phyloP scores from a whole-genome alignment of 2,329 filamentous ascomycete genomes.

The Aspergillus fumigatus region DNA sequence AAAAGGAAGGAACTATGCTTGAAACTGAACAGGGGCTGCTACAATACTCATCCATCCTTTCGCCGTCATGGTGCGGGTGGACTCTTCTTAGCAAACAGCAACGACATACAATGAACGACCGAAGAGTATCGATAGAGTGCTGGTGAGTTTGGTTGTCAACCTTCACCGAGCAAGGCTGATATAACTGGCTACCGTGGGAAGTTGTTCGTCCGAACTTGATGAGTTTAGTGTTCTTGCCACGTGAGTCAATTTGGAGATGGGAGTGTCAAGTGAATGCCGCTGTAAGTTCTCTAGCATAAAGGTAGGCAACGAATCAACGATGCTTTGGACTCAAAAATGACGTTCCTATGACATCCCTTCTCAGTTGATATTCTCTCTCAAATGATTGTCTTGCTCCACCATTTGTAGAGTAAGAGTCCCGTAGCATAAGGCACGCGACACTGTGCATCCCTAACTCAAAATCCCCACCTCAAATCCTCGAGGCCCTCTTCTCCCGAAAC shows the following conservation, averaged over 20 bases:
- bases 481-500: slow-evolving; percentile 39
- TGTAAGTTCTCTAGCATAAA: background rate
- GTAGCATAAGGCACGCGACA: background rate
- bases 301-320: background rate
- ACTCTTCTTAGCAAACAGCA: background rate
- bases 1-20: slow-evolving; percentile 5
- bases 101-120: background rate
- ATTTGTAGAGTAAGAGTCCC: background rate
- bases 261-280: background rate
- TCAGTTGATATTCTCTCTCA: too few relatives aligned
- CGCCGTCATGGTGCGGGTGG: background rate
- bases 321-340: background rate
- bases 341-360: background rate
- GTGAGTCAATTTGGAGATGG: background rate
- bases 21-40: background rate
- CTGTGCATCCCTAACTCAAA: background rate
- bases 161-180: slow-evolving; percentile 17
- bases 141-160: slow-evolving; percentile 25
- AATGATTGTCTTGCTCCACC: background rate
- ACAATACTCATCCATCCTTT: background rate
- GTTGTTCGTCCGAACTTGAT: slow-evolving; percentile 2
- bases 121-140: slow-evolving; percentile 8
- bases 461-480: background rate
- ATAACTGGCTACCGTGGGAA: slow-evolving; percentile 1
- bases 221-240: background rate